Evolutionary conservation across 169 alveolate genomes (phyloP), one percentile per base, ranked within the genome.

Genomic region (Eimeria tenella): DNA sequence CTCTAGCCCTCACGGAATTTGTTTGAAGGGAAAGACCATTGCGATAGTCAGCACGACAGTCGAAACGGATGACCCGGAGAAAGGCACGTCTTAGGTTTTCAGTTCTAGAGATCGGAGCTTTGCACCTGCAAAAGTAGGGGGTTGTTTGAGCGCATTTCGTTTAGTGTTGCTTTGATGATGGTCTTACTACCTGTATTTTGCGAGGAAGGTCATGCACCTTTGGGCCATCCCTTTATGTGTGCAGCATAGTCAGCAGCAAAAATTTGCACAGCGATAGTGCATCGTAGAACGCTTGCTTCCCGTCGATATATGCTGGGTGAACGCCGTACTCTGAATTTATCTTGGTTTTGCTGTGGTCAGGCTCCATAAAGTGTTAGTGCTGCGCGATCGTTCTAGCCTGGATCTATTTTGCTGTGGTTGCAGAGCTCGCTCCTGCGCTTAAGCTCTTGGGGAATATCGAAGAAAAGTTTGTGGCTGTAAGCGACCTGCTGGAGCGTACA

Each of bases 11-110:
- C 97, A 94, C 81, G 71, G 74, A 15, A 79, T 94, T 6, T 56
- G 82, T 10, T 23, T 49, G 70, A 56, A 79, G 58, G 90, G 94
- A 10, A 91, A 86, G 93, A 98, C 98, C 95, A 97, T 99, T 79
- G 99, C 99, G 21, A 98, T 99, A 62, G 97, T 99, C 68, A 97
- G 99, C 60, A 98, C 99, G 1, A 98, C 99, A 5, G 99, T 98
- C 63, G 99, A 99, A 96, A 98, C 99, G 25, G 95, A 90, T 71
- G 96, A 98, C 74, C 99, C 99, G 19, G 95, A 97, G 86, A 90
- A 90, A 62, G 89, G 93, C 70, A 93, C 42, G 13, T 11, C 73
- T 42, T 21, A 21, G 23, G n/a, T 15, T 15, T n/a, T 15, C 87
- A 25, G 1, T 87, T 25, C 17, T 17, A 31, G 42, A 31, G 42